These are phyloP conservation scores for Aspergillus phoenicis DNA, from an alignment of 2,329 filamentous ascomycete genomes.

Conservation along the genomic window DNA sequence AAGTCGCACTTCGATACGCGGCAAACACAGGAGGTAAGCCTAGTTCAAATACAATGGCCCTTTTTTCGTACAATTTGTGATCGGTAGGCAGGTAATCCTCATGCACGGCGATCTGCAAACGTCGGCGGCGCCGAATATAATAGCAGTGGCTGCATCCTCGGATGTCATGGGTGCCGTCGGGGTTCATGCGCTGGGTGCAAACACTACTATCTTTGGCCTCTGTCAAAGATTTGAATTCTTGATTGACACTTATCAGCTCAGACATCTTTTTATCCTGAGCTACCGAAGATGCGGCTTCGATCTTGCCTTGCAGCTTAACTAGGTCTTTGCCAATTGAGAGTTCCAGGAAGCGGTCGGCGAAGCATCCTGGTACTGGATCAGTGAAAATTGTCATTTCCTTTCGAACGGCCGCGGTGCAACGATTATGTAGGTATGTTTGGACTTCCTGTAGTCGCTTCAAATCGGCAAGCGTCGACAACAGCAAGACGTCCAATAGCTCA, in stretches of 20 bases:
- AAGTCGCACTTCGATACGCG: slow-evolving; percentile 57
- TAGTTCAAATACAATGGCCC: slow-evolving; percentile 57
- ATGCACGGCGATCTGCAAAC: slow-evolving; percentile 50
- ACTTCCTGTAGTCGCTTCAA: slow-evolving; percentile 56
- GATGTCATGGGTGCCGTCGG: slow-evolving; percentile 34
- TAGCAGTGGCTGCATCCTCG: slow-evolving; percentile 50
- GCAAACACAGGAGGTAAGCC: slow-evolving; percentile 48
- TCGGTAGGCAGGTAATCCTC: slow-evolving; percentile 54
- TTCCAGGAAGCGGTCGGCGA: slow-evolving; percentile 53
- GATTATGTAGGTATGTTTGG: slow-evolving; percentile 52
- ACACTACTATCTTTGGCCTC: slow-evolving; percentile 40
- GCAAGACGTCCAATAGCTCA: slow-evolving; percentile 57
- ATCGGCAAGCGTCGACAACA: slow-evolving; percentile 50
- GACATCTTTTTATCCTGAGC: slow-evolving; percentile 38
- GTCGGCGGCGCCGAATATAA: slow-evolving; percentile 37
- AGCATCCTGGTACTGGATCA: slow-evolving; percentile 44
- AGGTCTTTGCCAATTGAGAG: slow-evolving; percentile 26
- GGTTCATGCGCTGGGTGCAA: slow-evolving; percentile 35
- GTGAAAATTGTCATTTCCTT: slow-evolving; percentile 51
- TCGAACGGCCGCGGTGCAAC: slow-evolving; percentile 31
- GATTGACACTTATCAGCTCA: slow-evolving; percentile 41
- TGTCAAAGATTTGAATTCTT: slow-evolving; percentile 42
- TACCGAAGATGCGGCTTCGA: slow-evolving; percentile 37
- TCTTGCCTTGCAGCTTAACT: slow-evolving; percentile 33
- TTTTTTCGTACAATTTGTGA: slow-evolving; percentile 30